Evolutionary conservation across 352 stramenopile species (phyloP).

Genomic region (Pythium plurisporium): DNA sequence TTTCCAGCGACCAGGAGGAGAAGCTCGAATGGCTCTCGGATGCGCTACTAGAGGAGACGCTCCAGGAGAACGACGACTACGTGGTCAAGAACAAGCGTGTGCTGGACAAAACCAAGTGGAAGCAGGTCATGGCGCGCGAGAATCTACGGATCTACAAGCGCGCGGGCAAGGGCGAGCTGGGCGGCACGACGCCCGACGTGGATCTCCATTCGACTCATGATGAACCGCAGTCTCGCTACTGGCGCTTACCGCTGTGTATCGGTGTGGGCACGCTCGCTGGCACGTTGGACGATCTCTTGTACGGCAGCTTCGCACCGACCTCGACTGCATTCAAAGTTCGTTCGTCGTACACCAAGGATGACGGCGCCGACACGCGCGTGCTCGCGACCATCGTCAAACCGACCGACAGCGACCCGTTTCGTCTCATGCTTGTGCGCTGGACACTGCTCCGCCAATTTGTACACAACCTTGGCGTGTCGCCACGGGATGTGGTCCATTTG

Average conservation of each 20-base stretch:
- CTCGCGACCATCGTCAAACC: constrained; percentile 40
- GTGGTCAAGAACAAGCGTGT: constrained; percentile 20
- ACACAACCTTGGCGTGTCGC: constrained; percentile 11
- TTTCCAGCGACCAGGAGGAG: constrained; percentile 12
- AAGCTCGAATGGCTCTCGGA: constrained; percentile 13
- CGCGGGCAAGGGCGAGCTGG: background rate
- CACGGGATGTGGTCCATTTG: constrained; percentile 21
- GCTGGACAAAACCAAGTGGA: constrained; percentile 27
- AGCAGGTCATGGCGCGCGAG: constrained; percentile 29
- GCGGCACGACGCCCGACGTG: background rate
- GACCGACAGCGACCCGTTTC: constrained; percentile 25
- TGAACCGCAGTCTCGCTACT: too few species aligned
- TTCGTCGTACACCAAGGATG: constrained; percentile 42
- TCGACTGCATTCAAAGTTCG: constrained; percentile 47
- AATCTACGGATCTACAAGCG: constrained; percentile 31
- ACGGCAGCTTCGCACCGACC: constrained; percentile 45
- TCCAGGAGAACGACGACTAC: constrained; percentile 26
- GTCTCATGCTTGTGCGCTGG: constrained; percentile 25
- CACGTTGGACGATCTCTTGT: constrained; percentile 29
- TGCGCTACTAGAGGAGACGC: constrained; percentile 17
- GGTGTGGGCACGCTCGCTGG: constrained; percentile 23
- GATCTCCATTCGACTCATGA: constrained; percentile 2
- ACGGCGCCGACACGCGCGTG: constrained; percentile 44
- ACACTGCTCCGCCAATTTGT: constrained; percentile 17
- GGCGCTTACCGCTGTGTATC: constrained; percentile 21